Evolutionary conservation across 164 flowering plant species (phyloP), one percentile per base, ranked within the genome.

Genomic region (Liquidambar formosana): DNA sequence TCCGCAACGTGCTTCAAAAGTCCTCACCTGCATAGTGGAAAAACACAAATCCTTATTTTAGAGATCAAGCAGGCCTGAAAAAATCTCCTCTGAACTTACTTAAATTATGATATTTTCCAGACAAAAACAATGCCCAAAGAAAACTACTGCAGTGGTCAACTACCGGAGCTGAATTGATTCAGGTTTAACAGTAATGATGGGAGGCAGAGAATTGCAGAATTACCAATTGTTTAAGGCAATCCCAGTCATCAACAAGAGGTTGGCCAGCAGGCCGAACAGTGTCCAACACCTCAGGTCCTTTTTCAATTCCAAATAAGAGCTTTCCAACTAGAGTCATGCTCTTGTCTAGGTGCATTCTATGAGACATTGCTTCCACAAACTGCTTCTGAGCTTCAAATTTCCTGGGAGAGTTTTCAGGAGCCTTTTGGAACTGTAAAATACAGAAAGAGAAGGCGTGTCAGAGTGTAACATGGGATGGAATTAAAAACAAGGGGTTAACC

Each of bases 201-300:
- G 21, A 41, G 48, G 49, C 5, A 21, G 49, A 48, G 65, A 49
- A 61, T 16, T 19, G 5, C n/a, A 12, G 22, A 47, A 12, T 2
- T 87, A 94, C 99, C 93, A 86, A 73, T 8, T 82, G 76, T 80
- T 86, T 92, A 22, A 94, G 92, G 83, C 98, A 92, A 41, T 66
- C 73, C 98, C 98, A 93, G 80, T 91, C 88, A 78, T 93, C 97
- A 44, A 90, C 94, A 43, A 93, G 84, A 52, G 93, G 93, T 27
- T 79, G 80, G 15, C 96, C 96, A 3, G 89, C 78, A 23, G 94
- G 82, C 8, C 90, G 88, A 43, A 91, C 85, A 47, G 81, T 58
- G 41, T 76, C 71, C 64, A 89, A 73, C 56, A 88, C 82, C 75
- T 82, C 84, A 4, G 88, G 72, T 43, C 87, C 91, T 58, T 80